Evolutionary conservation across 1,139 yeast genomes (phyloP), one percentile per base, ranked within the genome.

Genomic region (Arxiozyma heterogenica): DNA sequence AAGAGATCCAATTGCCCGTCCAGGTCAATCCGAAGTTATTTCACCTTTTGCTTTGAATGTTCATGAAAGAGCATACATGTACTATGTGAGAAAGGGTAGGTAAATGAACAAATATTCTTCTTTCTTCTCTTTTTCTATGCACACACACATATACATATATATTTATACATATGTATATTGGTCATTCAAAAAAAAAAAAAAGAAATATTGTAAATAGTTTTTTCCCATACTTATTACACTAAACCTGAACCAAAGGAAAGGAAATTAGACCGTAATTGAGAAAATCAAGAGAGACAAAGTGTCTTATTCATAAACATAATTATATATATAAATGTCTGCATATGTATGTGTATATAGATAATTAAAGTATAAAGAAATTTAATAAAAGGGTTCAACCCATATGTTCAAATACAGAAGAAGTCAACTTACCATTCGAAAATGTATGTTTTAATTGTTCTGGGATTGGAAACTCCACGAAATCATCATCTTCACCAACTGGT

Each of bases 1-100:
- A 71, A 84, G 97, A 73, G 96, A 93, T 70, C 98, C 98, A 18
- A 91, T 93, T 54, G 96, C 98, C 15, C 82, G 98, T 71, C 97
- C 98, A 15, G 98, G 96, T 51, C 91, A 87, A 66, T 87, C 97
- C 38, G 98, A 93, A 74, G 96, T 93, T 55, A 88, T 93, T 57
- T 78, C 96, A 51, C 98, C 98, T 53, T 88, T 86, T 73, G 84
- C 86, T 49, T 77, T 83, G 59, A 85, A 84, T 59, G 83, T 84
- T 62, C 98, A 93, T 67, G 95, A 91, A 73, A 83, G 96, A 71
- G 96, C 98, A 45, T 91, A 87, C 76, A 87, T 90, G 95, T 90
- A 85, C 80, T 93, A 93, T 72, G 83, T 83, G 56, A 83, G 94
- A 75, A 84, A 82, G 67, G 87, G 88, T 61, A 75, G 81, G 82